Conservation (phyloP, 345 rosid species). For the Gossypium herbaceum region DNA sequence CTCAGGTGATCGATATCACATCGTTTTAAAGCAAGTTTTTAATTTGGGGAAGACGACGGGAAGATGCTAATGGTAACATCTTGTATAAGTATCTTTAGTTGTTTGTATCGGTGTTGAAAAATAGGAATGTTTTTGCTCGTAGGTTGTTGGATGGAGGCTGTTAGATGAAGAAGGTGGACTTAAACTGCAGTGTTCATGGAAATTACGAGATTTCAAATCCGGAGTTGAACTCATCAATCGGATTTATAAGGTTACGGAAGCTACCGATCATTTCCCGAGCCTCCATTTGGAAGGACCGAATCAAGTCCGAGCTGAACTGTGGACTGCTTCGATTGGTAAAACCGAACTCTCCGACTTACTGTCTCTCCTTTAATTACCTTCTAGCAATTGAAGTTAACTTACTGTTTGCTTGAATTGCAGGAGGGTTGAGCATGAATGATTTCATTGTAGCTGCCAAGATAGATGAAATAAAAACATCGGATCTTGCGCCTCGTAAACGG, state of each 20-base stretch:
- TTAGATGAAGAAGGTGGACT: conserved; percentile 64
- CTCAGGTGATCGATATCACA: too few relatives aligned
- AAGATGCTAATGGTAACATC: background rate
- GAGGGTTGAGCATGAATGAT: conserved; percentile 88
- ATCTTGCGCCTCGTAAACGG: conserved; percentile 74
- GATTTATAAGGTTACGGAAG: conserved; percentile 54
- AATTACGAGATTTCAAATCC: conserved; percentile 63
- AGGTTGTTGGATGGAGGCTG: conserved; percentile 93
- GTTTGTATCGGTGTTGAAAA: background rate
- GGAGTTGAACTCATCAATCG: conserved; percentile 86
- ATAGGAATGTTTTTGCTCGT: background rate
- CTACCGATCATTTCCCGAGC: conserved; percentile 72
- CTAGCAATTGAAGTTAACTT: background rate
- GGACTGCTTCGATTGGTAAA: conserved; percentile 60
- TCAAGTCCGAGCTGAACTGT: conserved; percentile 84
- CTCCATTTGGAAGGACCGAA: conserved; percentile 65
- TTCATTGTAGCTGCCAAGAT: conserved; percentile 87
- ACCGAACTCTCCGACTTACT: background rate
- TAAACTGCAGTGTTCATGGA: conserved; percentile 86
- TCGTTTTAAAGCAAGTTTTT: background rate
- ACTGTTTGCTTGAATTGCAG: conserved; percentile 34
- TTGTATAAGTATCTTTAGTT: background rate
- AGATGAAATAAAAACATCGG: conserved; percentile 78
- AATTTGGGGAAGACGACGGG: background rate
- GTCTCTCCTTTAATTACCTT: background rate